phyloP scores from a whole-genome alignment of 352 stramenopile species.

The Salisapilia sapeloensis region DNA sequence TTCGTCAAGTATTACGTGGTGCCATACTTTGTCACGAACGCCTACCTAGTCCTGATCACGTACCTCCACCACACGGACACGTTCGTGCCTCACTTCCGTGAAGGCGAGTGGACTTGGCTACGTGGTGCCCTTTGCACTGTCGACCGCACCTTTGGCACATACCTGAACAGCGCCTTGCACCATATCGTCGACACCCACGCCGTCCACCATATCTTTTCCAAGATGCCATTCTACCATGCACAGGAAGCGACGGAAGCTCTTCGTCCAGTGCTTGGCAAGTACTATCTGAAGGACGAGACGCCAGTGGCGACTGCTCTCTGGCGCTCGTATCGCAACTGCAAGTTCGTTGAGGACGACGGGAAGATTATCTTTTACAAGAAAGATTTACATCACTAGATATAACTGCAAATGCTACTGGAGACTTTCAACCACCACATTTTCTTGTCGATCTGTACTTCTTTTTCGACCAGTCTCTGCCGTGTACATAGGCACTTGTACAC shows the following conservation, averaged over 20 bases:
- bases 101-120: slow-evolving; percentile 76
- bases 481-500: too few species aligned
- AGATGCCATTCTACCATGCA: slow-evolving; percentile 88
- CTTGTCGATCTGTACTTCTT: too few species aligned
- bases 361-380: slow-evolving; percentile 31
- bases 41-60: slow-evolving; percentile 94
- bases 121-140: slow-evolving; percentile 79
- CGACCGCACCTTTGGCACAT: slow-evolving; percentile 75
- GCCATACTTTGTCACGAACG: slow-evolving; percentile 93
- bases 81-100: slow-evolving; percentile 74
- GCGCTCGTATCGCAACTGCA: slow-evolving; percentile 49
- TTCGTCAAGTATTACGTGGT: slow-evolving; percentile 91
- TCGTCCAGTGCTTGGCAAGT: slow-evolving; percentile 60
- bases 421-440: too few species aligned
- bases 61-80: slow-evolving; percentile 95
- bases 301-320: slow-evolving; percentile 50
- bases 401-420: too few species aligned
- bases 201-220: slow-evolving; percentile 85
- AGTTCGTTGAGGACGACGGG: slow-evolving; percentile 53
- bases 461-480: too few species aligned
- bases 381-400: slow-evolving; percentile 3
- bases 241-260: slow-evolving; percentile 68
- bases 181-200: slow-evolving; percentile 85
- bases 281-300: slow-evolving; percentile 74
- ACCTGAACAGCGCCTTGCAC: slow-evolving; percentile 85